phyloP scores from a whole-genome alignment of 208 protist genomes.

The Acanthamoeba healyi region DNA sequence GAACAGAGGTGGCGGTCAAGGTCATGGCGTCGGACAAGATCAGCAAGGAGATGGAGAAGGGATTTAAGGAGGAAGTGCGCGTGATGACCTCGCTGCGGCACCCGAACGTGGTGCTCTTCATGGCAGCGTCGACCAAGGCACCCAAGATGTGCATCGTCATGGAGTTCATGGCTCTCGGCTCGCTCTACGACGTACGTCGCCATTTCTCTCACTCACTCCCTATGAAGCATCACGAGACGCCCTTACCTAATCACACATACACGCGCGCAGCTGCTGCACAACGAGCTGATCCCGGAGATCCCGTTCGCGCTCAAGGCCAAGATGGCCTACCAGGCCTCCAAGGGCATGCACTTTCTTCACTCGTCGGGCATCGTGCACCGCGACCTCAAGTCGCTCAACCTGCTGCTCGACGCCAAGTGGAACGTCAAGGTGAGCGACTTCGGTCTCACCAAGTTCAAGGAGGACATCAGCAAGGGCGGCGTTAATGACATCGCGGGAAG shows the following conservation, averaged over 20 bases:
- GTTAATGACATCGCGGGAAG: conserved; percentile 19
- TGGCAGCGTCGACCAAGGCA: conserved; percentile 77
- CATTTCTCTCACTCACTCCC: background rate
- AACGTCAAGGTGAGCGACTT: conserved; percentile 88
- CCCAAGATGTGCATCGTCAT: conserved; percentile 73
- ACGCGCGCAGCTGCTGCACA: conserved; percentile 19
- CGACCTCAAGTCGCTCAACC: conserved; percentile 49
- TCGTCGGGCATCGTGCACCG: conserved; percentile 43
- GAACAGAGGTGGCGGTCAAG: conserved; percentile 54
- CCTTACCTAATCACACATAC: background rate
- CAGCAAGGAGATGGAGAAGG: conserved; percentile 8
- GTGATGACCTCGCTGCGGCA: conserved; percentile 82
- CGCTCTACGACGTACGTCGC: background rate
- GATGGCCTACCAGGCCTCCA: conserved; percentile 54
- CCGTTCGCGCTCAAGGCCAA: conserved; percentile 38
- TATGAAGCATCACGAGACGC: too few relatives aligned
- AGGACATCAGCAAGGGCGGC: conserved; percentile 9
- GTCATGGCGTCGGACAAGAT: background rate
- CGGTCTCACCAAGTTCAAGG: conserved; percentile 77
- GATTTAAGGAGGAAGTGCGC: conserved; percentile 66
- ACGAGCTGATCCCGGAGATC: conserved; percentile 57
- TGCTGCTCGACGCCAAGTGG: conserved; percentile 34
- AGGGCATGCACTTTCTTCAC: conserved; percentile 64
- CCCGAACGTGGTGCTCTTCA: conserved; percentile 86
- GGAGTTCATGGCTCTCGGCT: conserved; percentile 54